Evolutionary conservation across 2,329 filamentous ascomycete genomes (phyloP).

Genomic region (Meredithiella fracta): DNA sequence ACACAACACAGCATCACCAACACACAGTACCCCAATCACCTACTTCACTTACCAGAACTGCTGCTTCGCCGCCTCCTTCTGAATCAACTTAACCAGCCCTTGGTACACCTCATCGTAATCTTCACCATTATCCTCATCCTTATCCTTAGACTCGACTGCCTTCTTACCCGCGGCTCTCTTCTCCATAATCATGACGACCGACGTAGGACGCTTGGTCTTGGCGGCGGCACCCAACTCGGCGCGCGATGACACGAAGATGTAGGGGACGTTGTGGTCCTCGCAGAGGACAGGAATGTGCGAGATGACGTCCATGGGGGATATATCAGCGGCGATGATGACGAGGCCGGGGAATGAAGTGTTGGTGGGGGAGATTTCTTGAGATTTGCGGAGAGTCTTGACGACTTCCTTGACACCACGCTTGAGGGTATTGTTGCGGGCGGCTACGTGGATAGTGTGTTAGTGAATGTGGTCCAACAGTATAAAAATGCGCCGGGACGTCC

Average conservation of each 20-base stretch:
- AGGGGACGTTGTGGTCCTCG: slow-evolving; percentile 95
- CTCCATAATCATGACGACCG: slow-evolving; percentile 77
- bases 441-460: slow-evolving; percentile 31
- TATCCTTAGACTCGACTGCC: slow-evolving; percentile 27
- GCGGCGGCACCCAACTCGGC: slow-evolving; percentile 88
- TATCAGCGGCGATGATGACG: slow-evolving; percentile 88
- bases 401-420: slow-evolving; percentile 98
- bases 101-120: slow-evolving; percentile 48
- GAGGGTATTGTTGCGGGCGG: slow-evolving; percentile 85
- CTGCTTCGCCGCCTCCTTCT: slow-evolving; percentile 48
- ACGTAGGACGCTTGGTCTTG: slow-evolving; percentile 89
- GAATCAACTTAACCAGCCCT: slow-evolving; percentile 46
- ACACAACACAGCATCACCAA: no score
- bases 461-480: background rate
- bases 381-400: slow-evolving; percentile 95
- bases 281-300: slow-evolving; percentile 94
- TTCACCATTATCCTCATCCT: slow-evolving; percentile 35
- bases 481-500: background rate
- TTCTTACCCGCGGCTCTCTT: slow-evolving; percentile 32
- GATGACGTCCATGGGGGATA: slow-evolving; percentile 97
- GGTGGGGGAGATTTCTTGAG: slow-evolving; percentile 50
- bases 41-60: slow-evolving; percentile 25
- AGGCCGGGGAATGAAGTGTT: slow-evolving; percentile 51
- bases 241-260: slow-evolving; percentile 84
- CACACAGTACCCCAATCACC: no score